Evolutionary conservation across 1,284 basidiomycete genomes (phyloP), one percentile per base, ranked within the genome.

Genomic region (Lentinus polychrous): DNA sequence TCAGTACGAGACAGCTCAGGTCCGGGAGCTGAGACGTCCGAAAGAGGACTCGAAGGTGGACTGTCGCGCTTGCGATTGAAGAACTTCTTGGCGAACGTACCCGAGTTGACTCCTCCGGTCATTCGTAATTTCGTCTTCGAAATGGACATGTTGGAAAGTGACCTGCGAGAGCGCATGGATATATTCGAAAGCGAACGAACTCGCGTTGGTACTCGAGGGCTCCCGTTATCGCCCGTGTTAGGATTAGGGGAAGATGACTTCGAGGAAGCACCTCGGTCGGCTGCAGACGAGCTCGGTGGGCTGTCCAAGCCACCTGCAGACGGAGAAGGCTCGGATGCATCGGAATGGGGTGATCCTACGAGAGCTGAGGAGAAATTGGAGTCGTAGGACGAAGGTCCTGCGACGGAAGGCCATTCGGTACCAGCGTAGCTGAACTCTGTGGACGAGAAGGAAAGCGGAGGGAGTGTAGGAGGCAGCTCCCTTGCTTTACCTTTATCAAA

Each of bases 361-460:
- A 27, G 49, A 46, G 52, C 37, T 17, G 58, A 56, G 18, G 55
- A 52, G 40, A 55, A 56, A 44, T 63, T 53, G 2, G 74, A 75
- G 23, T 67, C 69, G 56, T 72, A 79, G 12, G 83, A 82, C 10
- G 81, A 82, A 22, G 79, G 70, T 1, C 76, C 80, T 15, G 76
- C 65, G n/a, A 54, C 49, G 3, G 63, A 54, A 8, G 73, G 65
- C 71, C 75, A 78, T 51, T 66, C 65, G 41, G 70, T 57, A 44
- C 68, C 62, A 35, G 60, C 64, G 54, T 71, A 75, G 38, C 66
- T 68, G 52, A 83, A 70, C 44, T 69, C 68, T 32, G 81, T 67
- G 34, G 75, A 69, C 41, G 74, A 69, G 58, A 87, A 79, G 31
- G 71, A 68, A 52, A 86, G 67, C 52, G 83, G 81, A 49, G 83